phyloP scores from a whole-genome alignment of 371 early-diverging fungal genomes.

The Haplosporangium sp. region DNA sequence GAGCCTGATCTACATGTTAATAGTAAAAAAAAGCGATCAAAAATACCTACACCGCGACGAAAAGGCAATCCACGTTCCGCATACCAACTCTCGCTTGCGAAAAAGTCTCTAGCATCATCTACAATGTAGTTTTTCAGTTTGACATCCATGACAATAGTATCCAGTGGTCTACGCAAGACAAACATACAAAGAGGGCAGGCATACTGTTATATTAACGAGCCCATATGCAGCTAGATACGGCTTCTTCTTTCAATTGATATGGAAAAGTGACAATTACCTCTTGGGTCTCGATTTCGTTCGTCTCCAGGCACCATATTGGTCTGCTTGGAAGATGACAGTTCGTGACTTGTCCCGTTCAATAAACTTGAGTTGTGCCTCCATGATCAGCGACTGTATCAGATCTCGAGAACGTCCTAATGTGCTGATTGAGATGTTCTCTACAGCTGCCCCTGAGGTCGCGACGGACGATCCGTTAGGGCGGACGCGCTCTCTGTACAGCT shows the following conservation, averaged over 20 bases:
- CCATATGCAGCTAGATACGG: neutral
- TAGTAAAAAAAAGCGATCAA: neutral
- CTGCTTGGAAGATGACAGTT: slow-evolving; percentile 77
- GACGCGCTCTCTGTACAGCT: slow-evolving; percentile 57
- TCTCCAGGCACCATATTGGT: slow-evolving; percentile 76
- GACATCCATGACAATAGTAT: slow-evolving; percentile 73
- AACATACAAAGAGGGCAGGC: neutral
- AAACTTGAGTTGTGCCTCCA: slow-evolving; percentile 65
- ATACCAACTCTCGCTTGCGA: slow-evolving; percentile 87
- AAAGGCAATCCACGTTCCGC: slow-evolving; percentile 92
- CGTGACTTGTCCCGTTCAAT: slow-evolving; percentile 69
- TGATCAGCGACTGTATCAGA: slow-evolving; percentile 62
- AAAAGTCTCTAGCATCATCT: slow-evolving; percentile 81
- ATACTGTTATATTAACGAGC: neutral
- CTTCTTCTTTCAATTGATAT: neutral
- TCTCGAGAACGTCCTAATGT: slow-evolving; percentile 69
- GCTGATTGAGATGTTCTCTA: slow-evolving; percentile 69
- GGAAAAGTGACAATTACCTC: slow-evolving; percentile 21
- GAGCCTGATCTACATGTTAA: neutral
- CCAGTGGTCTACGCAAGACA: slow-evolving; percentile 59
- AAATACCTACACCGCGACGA: slow-evolving; percentile 77
- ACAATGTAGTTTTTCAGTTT: slow-evolving; percentile 73
- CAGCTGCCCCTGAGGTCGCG: slow-evolving; percentile 52
- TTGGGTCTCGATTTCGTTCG: slow-evolving; percentile 53
- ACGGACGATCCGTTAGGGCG: slow-evolving; percentile 55